A percentile compares a stretch with the other conserved stretches of the same genome.
Evolutionary conservation across 2,329 filamentous ascomycete genomes (phyloP).

Genomic region (Myriosclerotinia curreyana): DNA sequence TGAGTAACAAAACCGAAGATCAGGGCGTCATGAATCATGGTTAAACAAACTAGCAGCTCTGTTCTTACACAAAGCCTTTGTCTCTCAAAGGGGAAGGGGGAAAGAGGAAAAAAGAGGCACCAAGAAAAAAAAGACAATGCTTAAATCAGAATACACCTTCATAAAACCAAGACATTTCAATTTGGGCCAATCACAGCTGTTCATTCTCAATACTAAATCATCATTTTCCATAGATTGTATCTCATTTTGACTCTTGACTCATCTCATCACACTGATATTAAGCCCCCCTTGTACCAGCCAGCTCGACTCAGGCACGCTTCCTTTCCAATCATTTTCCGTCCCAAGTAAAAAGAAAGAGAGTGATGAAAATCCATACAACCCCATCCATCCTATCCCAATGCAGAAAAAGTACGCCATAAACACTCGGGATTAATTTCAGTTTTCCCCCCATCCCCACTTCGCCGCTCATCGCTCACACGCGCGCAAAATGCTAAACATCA

Average conservation of each 20-base stretch:
- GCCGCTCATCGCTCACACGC: constrained; percentile 4
- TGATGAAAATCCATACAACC: not conserved
- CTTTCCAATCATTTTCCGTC: constrained; percentile 5
- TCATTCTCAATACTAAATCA: not conserved
- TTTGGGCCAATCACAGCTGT: not conserved
- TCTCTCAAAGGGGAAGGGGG: not conserved
- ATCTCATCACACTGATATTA: constrained; percentile 17
- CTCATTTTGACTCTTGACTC: constrained; percentile 5
- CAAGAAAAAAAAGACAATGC: too few species aligned
- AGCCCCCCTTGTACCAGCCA: constrained; percentile 8
- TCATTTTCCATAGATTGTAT: not conserved
- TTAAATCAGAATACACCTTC: not conserved
- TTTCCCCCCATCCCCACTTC: not conserved
- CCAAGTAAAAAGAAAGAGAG: constrained; percentile 1
- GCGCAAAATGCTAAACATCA: not conserved
- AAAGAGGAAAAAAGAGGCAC: not conserved
- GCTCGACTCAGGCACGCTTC: constrained; percentile 8
- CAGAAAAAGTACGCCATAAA: constrained; percentile 11
- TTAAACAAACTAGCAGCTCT: too few species aligned
- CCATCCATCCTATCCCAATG: constrained; percentile 10
- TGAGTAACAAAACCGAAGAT: too few species aligned
- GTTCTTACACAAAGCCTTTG: not conserved
- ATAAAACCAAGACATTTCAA: not conserved
- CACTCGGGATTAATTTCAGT: constrained; percentile 8
- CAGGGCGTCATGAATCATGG: too few species aligned